Conservation (phyloP, 2,329 filamentous ascomycete species). For the Arthrobotrys megalospora region DNA sequence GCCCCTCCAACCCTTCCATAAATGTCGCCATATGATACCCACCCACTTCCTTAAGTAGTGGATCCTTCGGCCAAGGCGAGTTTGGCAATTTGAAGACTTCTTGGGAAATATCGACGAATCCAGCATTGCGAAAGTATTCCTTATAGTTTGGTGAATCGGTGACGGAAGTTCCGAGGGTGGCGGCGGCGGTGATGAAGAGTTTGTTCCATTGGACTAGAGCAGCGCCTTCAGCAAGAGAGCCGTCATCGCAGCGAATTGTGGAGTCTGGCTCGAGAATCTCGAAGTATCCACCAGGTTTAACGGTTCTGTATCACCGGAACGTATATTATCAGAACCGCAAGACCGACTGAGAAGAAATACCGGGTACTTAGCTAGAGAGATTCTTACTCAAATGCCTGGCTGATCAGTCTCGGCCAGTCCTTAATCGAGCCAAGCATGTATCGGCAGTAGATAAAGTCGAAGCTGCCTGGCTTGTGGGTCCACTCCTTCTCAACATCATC, state of each 20-base stretch:
- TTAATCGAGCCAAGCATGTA: conserved; percentile 74
- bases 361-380: neutral
- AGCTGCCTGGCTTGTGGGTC: conserved; percentile 64
- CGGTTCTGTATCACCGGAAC: conserved; percentile 7
- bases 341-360: neutral
- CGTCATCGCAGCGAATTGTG: conserved; percentile 43
- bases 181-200: conserved; percentile 64
- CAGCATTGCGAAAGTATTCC: conserved; percentile 65
- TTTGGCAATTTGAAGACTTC: conserved; percentile 70
- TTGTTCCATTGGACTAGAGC: conserved; percentile 65
- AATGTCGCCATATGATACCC: conserved; percentile 64
- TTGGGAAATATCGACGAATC: conserved; percentile 68
- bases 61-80: conserved; percentile 70
- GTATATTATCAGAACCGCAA: neutral
- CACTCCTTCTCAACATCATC: conserved; percentile 64
- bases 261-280: conserved; percentile 62
- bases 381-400: conserved; percentile 66
- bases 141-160: conserved; percentile 61
- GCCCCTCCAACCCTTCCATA: conserved; percentile 71
- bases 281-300: conserved; percentile 55
- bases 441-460: conserved; percentile 65
- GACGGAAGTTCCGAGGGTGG: conserved; percentile 64
- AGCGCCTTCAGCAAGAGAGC: conserved; percentile 55
- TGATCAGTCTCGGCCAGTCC: conserved; percentile 73
- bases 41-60: conserved; percentile 69